These are phyloP conservation scores for Trypanosoma brucei DNA, from an alignment of 208 protist genomes.

Conservation along the genomic window DNA sequence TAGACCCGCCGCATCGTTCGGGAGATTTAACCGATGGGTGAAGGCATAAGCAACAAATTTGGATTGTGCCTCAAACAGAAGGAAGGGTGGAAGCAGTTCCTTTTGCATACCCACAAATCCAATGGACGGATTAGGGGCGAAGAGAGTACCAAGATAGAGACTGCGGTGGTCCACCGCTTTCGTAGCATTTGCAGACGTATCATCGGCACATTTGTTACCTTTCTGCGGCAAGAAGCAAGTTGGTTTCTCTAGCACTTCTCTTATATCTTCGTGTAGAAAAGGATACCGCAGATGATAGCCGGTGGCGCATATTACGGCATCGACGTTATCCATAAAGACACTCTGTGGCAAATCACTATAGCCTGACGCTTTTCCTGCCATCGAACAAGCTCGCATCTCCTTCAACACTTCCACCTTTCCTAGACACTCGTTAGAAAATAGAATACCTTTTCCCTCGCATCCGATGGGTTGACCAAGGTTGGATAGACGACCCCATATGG, in stretches of 20 bases:
- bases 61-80: conserved; percentile 84
- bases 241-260: conserved; percentile 49
- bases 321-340: conserved; percentile 64
- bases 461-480: conserved; percentile 37
- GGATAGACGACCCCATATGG: conserved; percentile 25
- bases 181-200: background rate
- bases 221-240: conserved; percentile 13
- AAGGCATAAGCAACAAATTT: conserved; percentile 80
- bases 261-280: conserved; percentile 67
- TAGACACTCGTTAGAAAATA: conserved; percentile 26
- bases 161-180: conserved; percentile 19
- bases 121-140: conserved; percentile 44
- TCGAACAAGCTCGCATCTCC: conserved; percentile 22
- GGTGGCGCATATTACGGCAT: conserved; percentile 78
- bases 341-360: conserved; percentile 8
- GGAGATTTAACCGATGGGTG: conserved; percentile 52
- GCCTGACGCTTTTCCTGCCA: background rate
- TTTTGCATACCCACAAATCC: conserved; percentile 78
- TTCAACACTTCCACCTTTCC: conserved; percentile 29
- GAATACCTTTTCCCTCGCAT: conserved; percentile 44
- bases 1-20: conserved; percentile 25
- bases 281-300: conserved; percentile 71
- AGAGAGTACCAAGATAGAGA: conserved; percentile 80
- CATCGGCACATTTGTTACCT: background rate
- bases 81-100: conserved; percentile 72